Conservation (phyloP, 139 green algal genomes). For the Micractinium sp. region DNA sequence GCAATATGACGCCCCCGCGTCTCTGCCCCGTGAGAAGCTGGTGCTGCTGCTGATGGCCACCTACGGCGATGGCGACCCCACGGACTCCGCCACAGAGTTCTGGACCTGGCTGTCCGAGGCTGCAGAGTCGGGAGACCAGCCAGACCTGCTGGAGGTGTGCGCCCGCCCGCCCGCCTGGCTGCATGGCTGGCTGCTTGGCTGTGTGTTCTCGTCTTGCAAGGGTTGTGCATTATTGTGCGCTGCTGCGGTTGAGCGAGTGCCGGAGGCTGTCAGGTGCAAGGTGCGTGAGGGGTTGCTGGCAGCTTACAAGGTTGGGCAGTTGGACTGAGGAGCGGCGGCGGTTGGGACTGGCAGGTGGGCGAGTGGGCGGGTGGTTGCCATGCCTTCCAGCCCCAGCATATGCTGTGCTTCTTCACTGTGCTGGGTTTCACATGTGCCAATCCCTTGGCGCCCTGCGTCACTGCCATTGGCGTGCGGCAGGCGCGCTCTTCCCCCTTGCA, state of each 20-base stretch:
- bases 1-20: conserved; percentile 54
- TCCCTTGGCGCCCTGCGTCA: too few relatives aligned
- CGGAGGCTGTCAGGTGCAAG: neutral
- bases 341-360: neutral
- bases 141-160: conserved; percentile 61
- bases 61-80: conserved; percentile 98
- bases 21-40: conserved; percentile 74
- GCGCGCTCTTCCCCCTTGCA: neutral
- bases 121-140: conserved; percentile 56
- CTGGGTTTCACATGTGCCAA: too few relatives aligned
- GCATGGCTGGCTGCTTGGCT: neutral
- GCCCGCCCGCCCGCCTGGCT: too few relatives aligned
- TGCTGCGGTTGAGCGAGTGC: too few relatives aligned
- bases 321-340: too few relatives aligned
- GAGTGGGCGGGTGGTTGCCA: neutral
- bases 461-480: neutral
- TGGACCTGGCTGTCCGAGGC: conserved; percentile 81
- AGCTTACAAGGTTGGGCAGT: too few relatives aligned
- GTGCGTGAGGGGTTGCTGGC: neutral
- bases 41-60: conserved; percentile 92
- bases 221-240: too few relatives aligned
- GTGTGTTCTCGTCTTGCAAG: neutral
- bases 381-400: neutral
- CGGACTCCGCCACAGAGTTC: conserved; percentile 89
- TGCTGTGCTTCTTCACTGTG: neutral